phyloP scores from a whole-genome alignment of 2,329 filamentous ascomycete species.

The Curvularia lunata region DNA sequence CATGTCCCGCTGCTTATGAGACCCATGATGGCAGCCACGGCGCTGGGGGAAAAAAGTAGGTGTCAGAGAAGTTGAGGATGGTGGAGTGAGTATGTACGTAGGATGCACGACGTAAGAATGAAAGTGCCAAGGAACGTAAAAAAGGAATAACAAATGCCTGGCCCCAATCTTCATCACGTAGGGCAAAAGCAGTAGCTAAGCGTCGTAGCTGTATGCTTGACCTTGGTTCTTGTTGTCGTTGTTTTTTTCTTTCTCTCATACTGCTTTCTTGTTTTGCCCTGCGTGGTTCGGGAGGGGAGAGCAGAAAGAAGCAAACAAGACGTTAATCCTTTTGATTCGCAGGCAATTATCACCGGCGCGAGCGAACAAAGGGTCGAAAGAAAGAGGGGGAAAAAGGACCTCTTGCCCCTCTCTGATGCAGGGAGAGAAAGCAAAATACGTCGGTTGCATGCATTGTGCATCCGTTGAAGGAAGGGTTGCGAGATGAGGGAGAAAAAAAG shows the following conservation, averaged over 20 bases:
- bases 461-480: neutral
- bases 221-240: neutral
- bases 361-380: neutral
- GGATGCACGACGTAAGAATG: neutral
- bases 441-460: neutral
- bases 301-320: neutral
- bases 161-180: neutral
- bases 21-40: neutral
- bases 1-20: neutral
- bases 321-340: neutral
- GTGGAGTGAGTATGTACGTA: neutral
- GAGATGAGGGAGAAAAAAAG: neutral
- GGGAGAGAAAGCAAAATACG: neutral
- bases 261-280: neutral
- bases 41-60: neutral
- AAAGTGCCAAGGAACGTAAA: neutral
- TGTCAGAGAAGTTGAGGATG: neutral
- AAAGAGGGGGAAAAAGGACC: neutral
- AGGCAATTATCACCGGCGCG: neutral
- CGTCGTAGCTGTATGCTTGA: neutral
- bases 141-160: neutral
- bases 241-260: neutral
- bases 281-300: neutral
- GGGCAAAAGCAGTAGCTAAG: neutral
- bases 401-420: neutral